Evolutionary conservation across 1,284 basidiomycete genomes (phyloP).

Genomic region (Schizopora paradoxa): DNA sequence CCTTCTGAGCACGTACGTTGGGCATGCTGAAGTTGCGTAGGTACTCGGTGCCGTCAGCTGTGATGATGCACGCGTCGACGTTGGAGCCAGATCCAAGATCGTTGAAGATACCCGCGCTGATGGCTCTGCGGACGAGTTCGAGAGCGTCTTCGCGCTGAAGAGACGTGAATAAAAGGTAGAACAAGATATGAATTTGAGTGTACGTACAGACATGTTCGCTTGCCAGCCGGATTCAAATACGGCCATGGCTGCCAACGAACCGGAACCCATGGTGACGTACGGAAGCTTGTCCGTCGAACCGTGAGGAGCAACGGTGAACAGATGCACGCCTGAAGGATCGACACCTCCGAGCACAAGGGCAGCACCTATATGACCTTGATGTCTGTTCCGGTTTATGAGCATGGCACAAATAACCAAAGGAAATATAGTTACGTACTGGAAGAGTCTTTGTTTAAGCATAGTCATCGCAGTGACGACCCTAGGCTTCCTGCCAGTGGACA

Average conservation of each 20-base stretch:
- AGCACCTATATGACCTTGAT: constrained; percentile 94
- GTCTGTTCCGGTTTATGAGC: constrained; percentile 39
- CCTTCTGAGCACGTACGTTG: constrained; percentile 84
- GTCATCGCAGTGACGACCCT: constrained; percentile 97
- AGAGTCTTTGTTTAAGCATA: constrained; percentile 89
- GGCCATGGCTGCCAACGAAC: constrained; percentile 95
- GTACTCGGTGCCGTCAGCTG: constrained; percentile 78
- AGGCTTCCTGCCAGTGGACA: constrained; percentile 83
- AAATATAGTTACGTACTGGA: constrained; percentile 43
- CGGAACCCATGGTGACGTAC: constrained; percentile 98
- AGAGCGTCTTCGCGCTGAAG: constrained; percentile 77
- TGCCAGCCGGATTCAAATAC: constrained; percentile 91
- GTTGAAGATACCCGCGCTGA: constrained; percentile 98
- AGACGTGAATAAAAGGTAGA: constrained; percentile 7
- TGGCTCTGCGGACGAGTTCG: constrained; percentile 78
- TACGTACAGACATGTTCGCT: constrained; percentile 69
- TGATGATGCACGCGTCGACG: constrained; percentile 95
- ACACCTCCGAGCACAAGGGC: constrained; percentile 97
- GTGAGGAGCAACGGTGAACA: constrained; percentile 96
- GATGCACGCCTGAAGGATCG: constrained; percentile 87
- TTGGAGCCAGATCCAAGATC: constrained; percentile 98
- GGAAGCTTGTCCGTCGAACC: constrained; percentile 98
- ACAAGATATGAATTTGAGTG: constrained; percentile 1
- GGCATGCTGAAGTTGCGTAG: constrained; percentile 88
- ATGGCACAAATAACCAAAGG: not conserved